Evolutionary conservation across 2,329 filamentous ascomycete genomes (phyloP).

Genomic region (Phaeoacremonium minimum): DNA sequence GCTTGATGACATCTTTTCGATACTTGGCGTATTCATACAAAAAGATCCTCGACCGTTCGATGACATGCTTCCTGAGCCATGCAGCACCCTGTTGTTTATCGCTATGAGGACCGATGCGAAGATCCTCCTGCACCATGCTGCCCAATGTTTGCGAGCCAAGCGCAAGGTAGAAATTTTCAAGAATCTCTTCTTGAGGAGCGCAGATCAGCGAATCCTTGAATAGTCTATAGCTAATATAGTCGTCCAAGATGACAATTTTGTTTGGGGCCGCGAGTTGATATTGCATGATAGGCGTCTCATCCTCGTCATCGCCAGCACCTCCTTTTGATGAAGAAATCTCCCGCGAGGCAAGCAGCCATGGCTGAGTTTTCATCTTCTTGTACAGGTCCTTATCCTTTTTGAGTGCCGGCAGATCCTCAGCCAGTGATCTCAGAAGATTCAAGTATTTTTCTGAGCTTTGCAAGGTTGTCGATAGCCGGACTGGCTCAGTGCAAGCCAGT

Average conservation of each 20-base stretch:
- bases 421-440: conserved; percentile 73
- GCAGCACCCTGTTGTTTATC: conserved; percentile 65
- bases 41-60: conserved; percentile 87
- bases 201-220: conserved; percentile 84
- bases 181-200: conserved; percentile 80
- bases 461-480: conserved; percentile 73
- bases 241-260: conserved; percentile 76
- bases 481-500: conserved; percentile 79
- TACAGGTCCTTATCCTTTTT: conserved; percentile 78
- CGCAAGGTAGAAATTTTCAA: conserved; percentile 80
- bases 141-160: conserved; percentile 77
- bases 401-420: conserved; percentile 64
- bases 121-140: conserved; percentile 71
- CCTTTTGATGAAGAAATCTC: conserved; percentile 54
- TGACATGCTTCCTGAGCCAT: conserved; percentile 72
- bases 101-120: conserved; percentile 63
- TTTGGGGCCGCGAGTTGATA: conserved; percentile 72
- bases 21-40: conserved; percentile 72
- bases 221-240: conserved; percentile 81
- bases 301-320: conserved; percentile 49
- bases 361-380: conserved; percentile 67
- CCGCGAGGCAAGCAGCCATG: conserved; percentile 79
- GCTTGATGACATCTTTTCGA: conserved; percentile 71
- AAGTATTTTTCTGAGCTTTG: conserved; percentile 84
- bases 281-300: conserved; percentile 65